phyloP scores from a whole-genome alignment of 2,329 filamentous ascomycete species.

The Bipolaris victoriae region DNA sequence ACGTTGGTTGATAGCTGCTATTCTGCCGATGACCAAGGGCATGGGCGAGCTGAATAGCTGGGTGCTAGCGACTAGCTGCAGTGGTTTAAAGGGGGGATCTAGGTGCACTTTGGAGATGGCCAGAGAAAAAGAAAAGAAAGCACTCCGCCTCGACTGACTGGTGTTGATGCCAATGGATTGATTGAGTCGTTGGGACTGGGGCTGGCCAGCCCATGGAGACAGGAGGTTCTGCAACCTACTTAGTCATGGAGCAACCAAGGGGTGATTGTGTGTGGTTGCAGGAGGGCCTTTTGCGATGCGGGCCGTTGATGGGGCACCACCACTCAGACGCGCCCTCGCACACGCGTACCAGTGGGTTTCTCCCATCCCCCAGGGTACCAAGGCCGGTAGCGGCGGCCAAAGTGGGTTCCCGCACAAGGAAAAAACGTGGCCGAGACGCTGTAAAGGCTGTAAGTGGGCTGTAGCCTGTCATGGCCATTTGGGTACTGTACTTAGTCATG shows the following conservation, averaged over 20 bases:
- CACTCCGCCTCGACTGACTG: neutral
- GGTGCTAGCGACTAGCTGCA: conserved; percentile 8
- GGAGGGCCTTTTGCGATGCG: neutral
- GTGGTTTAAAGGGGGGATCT: conserved; percentile 1
- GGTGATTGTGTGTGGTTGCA: neutral
- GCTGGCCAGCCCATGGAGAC: neutral
- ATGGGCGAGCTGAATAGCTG: conserved; percentile 1
- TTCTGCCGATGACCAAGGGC: neutral
- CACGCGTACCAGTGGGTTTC: conserved; percentile 1
- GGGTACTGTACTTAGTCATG: neutral
- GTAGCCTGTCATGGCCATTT: neutral
- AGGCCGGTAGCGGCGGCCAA: conserved; percentile 13
- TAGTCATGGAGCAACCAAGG: neutral
- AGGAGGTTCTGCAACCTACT: neutral
- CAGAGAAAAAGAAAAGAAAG: neutral
- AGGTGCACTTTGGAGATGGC: neutral
- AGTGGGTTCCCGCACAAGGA: conserved; percentile 13
- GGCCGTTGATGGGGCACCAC: neutral
- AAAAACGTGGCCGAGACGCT: conserved; percentile 16
- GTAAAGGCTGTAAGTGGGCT: neutral
- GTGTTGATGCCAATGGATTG: neutral
- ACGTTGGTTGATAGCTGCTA: neutral
- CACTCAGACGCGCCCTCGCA: neutral
- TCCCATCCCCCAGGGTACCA: neutral
- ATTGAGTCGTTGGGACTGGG: neutral